A percentile compares a stretch with the other conserved stretches of the same genome.
These are phyloP conservation scores for Gypsophila paniculata DNA, from an alignment of 179 eudicot genomes.

Conservation along the genomic window DNA sequence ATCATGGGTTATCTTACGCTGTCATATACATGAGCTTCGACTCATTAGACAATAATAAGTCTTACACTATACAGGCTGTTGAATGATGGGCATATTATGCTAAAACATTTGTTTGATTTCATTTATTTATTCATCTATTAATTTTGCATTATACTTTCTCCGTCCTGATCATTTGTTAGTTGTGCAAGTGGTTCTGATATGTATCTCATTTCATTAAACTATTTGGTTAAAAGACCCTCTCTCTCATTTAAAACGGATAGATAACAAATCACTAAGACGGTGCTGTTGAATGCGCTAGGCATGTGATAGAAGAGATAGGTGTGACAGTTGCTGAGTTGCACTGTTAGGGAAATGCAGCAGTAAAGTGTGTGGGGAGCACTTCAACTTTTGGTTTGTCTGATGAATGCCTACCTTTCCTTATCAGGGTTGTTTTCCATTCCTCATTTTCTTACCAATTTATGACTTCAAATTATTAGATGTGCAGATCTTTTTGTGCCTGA, in stretches of 20 bases:
- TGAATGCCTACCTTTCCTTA: slow-evolving; percentile 6
- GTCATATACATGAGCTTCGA: not conserved
- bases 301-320: not conserved
- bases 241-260: too few species aligned
- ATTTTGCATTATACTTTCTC: too few species aligned
- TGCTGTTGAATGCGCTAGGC: not conserved
- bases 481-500: not conserved
- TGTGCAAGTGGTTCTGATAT: too few species aligned
- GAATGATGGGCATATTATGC: slow-evolving; percentile 12
- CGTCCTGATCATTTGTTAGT: too few species aligned
- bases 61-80: slow-evolving; percentile 25
- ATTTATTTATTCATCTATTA: too few species aligned
- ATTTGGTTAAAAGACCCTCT: too few species aligned
- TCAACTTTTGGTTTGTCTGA: slow-evolving; percentile 5
- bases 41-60: not conserved
- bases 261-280: too few species aligned
- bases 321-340: not conserved
- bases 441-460: not conserved
- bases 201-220: too few species aligned
- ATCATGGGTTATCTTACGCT: not conserved
- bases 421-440: not conserved
- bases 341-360: slow-evolving; percentile 2
- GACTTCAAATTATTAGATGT: not conserved
- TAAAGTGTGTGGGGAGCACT: not conserved
- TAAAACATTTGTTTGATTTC: not conserved